A percentile compares a stretch with the other conserved stretches of the same genome.
These are phyloP conservation scores for Harringtonia aguacate DNA, from an alignment of 2,329 filamentous ascomycete genomes.

Conservation along the genomic window DNA sequence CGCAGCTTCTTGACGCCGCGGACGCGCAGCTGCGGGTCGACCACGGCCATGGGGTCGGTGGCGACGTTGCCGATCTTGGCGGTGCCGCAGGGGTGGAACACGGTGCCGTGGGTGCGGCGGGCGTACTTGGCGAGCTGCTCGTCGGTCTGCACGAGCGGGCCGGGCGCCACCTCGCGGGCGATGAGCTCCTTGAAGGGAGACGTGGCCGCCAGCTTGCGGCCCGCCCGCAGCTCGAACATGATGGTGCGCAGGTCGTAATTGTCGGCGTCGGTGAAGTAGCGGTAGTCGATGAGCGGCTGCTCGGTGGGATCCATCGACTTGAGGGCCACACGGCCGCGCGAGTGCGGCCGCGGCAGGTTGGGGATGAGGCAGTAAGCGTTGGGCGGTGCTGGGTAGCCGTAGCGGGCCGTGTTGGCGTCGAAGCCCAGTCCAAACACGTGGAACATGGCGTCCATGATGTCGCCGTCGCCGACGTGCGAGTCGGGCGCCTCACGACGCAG, in stretches of 20 bases:
- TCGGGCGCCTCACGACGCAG: no score
- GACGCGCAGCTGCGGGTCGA: constrained; percentile 39
- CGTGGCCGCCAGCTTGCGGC: no score
- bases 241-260: constrained; percentile 47
- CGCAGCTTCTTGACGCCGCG: constrained; percentile 42
- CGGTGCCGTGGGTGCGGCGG: no score
- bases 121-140: no score
- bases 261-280: constrained; percentile 46
- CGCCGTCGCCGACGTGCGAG: no score
- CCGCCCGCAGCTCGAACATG: no score
- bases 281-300: constrained; percentile 48
- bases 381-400: no score
- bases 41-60: no score
- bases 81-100: constrained; percentile 48
- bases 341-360: constrained; percentile 30
- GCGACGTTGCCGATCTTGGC: constrained; percentile 32
- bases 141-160: no score
- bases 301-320: constrained; percentile 44
- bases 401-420: constrained; percentile 32
- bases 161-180: no score
- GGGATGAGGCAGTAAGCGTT: constrained; percentile 50
- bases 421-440: no score
- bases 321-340: constrained; percentile 43
- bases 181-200: constrained; percentile 45
- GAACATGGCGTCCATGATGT: no score